Evolutionary conservation across 2,329 filamentous ascomycete genomes (phyloP), one percentile per base, ranked within the genome.

Genomic region (Elsinoe ampelina): DNA sequence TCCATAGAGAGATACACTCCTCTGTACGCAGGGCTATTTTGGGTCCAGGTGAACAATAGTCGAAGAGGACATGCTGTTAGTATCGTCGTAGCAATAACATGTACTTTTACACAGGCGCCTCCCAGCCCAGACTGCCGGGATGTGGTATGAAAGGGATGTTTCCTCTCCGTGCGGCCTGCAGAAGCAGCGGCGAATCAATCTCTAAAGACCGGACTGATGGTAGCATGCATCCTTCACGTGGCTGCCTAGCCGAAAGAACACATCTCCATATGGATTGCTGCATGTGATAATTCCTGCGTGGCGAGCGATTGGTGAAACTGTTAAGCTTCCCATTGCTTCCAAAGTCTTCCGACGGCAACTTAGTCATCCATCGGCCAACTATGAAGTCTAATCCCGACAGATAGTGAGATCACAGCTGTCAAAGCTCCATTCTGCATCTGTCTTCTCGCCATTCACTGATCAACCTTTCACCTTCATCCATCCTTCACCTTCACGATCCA

Each of bases 391-490:
- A 20, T 35, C 34, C 48, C 48, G 48, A 52, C 48, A 50, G 48
- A 52, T 34, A 50, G 48, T 52, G 48, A 52, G 48, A 52, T 52
- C 48, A 52, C 48, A 52, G 48, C 48, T 52, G 48, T 52, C 48
- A 52, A 52, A 52, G 48, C 48, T 52, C 38, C 48, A 13, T 36
- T 19, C 48, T 51, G 47, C 47, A 51, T 51, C 47, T 52, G 34
- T n/a, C 34, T 32, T 52, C 30, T 52, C 48, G 48, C 48, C 48
- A 52, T 52, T 52, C 48, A 52, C 48, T 34, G 15, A 19, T 34
- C 30, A 35, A 50, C 32, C 45, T 17, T 50, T 50, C 45, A 52
- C 45, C 12, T 35, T 39, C 48, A 38, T 52, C 48, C 17, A 32
- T 38, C 26, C 48, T 52, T 39, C 48, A 52, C 26, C 48, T 39